A percentile compares a stretch with the other conserved stretches of the same genome.
Conservation (phyloP, 306 rosid genomes). For the Citrullus colocynthis region DNA sequence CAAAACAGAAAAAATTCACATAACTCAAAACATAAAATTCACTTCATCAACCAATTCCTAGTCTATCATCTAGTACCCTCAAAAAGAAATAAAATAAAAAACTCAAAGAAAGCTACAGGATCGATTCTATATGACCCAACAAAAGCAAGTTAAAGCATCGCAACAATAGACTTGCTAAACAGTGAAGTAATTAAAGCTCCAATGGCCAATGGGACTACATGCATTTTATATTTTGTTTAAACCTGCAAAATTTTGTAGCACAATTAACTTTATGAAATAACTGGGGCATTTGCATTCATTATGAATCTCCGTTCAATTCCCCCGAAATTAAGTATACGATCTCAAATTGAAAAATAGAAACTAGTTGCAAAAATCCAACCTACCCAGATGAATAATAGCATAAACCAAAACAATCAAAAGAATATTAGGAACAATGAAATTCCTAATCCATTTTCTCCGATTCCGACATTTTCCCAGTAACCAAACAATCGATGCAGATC, state of each 20-base stretch:
- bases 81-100: background rate
- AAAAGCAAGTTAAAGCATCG: background rate
- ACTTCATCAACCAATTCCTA: background rate
- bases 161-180: background rate
- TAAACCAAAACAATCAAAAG: background rate
- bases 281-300: background rate
- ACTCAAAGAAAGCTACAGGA: background rate
- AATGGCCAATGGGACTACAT: background rate
- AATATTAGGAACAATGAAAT: background rate
- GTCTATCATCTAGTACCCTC: background rate
- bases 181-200: background rate
- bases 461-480: background rate
- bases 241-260: background rate
- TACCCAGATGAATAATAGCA: background rate
- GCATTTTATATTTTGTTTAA: background rate
- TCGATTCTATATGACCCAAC: background rate
- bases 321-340: background rate
- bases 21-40: too few relatives aligned
- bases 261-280: background rate
- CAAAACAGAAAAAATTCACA: background rate
- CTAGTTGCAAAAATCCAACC: background rate
- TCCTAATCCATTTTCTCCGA: background rate
- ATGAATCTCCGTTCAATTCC: background rate
- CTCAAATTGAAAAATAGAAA: background rate
- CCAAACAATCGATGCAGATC: conserved; percentile 4